These are phyloP conservation scores for Saxophila tyrrhenica DNA, from an alignment of 495 filamentous ascomycete species.

Conservation along the genomic window DNA sequence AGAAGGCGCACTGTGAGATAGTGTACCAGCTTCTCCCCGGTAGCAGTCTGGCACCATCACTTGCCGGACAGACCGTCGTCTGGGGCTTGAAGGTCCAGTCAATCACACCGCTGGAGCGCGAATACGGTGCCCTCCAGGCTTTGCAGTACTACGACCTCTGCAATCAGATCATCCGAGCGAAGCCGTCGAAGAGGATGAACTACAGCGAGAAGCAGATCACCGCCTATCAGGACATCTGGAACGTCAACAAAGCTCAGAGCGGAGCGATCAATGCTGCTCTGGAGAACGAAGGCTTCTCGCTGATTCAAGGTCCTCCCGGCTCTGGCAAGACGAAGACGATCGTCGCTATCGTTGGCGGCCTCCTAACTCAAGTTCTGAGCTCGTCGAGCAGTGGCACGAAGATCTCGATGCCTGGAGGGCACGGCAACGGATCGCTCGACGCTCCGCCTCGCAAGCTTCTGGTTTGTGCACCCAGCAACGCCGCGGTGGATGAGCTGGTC, in stretches of 20 bases:
- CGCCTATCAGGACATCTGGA: conserved; percentile 59
- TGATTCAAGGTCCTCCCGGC: conserved; percentile 92
- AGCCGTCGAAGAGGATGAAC: conserved; percentile 72
- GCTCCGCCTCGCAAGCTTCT: conserved; percentile 64
- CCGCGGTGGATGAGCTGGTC: conserved; percentile 91
- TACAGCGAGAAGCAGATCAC: conserved; percentile 63
- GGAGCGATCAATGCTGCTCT: conserved; percentile 82
- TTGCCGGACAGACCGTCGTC: conserved; percentile 51
- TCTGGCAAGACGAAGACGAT: conserved; percentile 98
- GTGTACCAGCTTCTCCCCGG: conserved; percentile 69
- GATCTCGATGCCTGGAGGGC: conserved; percentile 20
- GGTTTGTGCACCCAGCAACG: conserved; percentile 93
- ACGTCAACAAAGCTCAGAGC: conserved; percentile 80
- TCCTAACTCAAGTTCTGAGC: conserved; percentile 44
- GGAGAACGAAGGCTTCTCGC: conserved; percentile 89
- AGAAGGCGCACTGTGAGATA: conserved; percentile 67
- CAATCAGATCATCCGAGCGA: conserved; percentile 76
- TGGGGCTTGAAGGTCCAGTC: conserved; percentile 71
- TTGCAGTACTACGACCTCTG: conserved; percentile 92
- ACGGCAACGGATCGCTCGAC: conserved; percentile 7
- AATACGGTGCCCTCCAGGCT: conserved; percentile 82
- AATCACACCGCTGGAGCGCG: conserved; percentile 83
- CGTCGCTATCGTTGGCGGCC: conserved; percentile 83
- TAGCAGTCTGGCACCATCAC: conserved; percentile 40
- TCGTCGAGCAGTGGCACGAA: conserved; percentile 28